Evolutionary conservation across 2,329 filamentous ascomycete genomes (phyloP), one percentile per base, ranked within the genome.

Genomic region (Aspergillus ibericus): DNA sequence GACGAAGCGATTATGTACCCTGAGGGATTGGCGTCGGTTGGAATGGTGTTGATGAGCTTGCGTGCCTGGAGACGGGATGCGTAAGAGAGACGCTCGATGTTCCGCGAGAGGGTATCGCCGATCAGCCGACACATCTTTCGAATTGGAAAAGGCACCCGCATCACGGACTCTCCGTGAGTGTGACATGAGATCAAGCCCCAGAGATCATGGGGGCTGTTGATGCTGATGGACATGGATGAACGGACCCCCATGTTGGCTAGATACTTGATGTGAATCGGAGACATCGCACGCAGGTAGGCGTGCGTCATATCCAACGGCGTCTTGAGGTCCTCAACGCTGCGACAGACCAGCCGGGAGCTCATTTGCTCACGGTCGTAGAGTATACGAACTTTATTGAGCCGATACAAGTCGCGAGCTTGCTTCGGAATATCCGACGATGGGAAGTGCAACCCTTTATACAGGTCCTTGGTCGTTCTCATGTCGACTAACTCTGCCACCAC

Each of bases 141-240:
- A 50, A 96, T 92, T 0, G 92, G 92, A 68, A 96, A 96, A 0
- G 91, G 91, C 0, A 96, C 91, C n/a, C 92, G 84, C 91, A 95
- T 96, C 4, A 92, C 92, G 46, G 83, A 62, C 0, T 90, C 86
- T 64, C 93, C 92, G 66, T 96, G 96, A 0, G 88, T 85, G 70
- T 96, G 92, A 60, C 92, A 96, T 1, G 91, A 87, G 40, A 96
- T 92, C 27, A 96, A 78, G 0, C 92, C 93, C 93, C 92, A 96
- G 0, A 96, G 77, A 66, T 96, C 89, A 65, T 85, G 82, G 66
- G 96, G 95, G 0, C 90, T 90, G 63, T 92, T 95, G 69, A 96
- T 90, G 1, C 92, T 96, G 60, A 96, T 92, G 0, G 92, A 96
- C 92, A 96, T 96, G 63, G 91, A 96, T 0, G 91, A 91, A n/a